Evolutionary conservation across 331 rosid genomes (phyloP).

Genomic region (Malus hybrid): DNA sequence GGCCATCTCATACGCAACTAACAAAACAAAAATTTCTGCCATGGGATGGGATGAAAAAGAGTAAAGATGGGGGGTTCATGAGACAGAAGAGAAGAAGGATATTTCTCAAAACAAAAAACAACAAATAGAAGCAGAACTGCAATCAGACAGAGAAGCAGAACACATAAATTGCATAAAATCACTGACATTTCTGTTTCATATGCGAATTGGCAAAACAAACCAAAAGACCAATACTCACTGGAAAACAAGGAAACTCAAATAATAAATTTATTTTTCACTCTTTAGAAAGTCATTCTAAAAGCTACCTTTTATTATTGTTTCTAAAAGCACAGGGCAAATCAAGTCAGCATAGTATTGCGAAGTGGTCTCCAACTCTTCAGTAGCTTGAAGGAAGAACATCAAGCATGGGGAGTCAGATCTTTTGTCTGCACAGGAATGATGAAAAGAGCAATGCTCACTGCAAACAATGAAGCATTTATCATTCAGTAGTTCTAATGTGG

Average conservation of each 20-base stretch:
- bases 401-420: conserved; percentile 48
- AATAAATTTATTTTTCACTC: neutral
- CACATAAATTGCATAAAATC: neutral
- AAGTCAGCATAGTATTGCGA: conserved; percentile 40
- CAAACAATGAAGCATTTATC: conserved; percentile 26
- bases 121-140: neutral
- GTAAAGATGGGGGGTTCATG: neutral
- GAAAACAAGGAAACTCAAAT: neutral
- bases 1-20: neutral
- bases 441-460: conserved; percentile 61
- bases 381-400: conserved; percentile 39
- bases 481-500: neutral
- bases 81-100: neutral
- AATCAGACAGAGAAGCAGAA: neutral
- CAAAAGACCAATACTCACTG: neutral
- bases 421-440: conserved; percentile 24
- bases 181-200: neutral
- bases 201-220: neutral
- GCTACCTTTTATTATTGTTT: conserved; percentile 75
- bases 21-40: neutral
- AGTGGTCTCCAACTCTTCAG: conserved; percentile 30
- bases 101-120: neutral
- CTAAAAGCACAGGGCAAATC: conserved; percentile 62
- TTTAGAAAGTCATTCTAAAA: neutral
- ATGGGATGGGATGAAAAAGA: neutral